phyloP scores from a whole-genome alignment of 139 green algal species.

The Astrephomene gubernaculifera region DNA sequence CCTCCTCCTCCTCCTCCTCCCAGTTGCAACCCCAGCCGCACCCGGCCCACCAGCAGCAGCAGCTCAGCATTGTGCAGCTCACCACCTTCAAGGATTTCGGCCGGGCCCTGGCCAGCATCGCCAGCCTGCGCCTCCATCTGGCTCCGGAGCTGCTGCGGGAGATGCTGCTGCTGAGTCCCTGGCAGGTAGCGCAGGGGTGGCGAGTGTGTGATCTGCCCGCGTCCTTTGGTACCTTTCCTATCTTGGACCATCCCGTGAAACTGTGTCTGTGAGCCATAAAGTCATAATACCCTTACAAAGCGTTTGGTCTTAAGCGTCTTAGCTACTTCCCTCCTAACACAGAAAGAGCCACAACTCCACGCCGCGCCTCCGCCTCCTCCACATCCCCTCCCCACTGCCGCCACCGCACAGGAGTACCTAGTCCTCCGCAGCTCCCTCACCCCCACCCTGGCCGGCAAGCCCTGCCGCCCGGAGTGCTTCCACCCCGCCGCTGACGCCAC shows the following conservation, averaged over 20 bases:
- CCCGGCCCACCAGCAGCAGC: neutral
- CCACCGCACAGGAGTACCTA: conserved; percentile 15
- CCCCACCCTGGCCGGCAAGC: neutral
- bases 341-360: too few relatives aligned
- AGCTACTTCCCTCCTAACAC: too few relatives aligned
- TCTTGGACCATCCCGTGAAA: too few relatives aligned
- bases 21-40: neutral
- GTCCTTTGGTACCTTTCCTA: too few relatives aligned
- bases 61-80: conserved; percentile 5
- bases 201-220: too few relatives aligned
- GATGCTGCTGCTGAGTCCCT: conserved; percentile 1
- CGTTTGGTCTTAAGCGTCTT: too few relatives aligned
- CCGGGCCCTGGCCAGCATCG: neutral
- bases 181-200: neutral
- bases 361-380: too few relatives aligned
- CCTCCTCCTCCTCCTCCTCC: too few relatives aligned
- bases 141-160: conserved; percentile 10
- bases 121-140: neutral
- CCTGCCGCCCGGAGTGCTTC: neutral
- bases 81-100: conserved; percentile 7
- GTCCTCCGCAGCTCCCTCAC: neutral
- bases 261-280: too few relatives aligned
- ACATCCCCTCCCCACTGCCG: too few relatives aligned
- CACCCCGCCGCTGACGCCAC: neutral
- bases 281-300: too few relatives aligned